phyloP scores from a whole-genome alignment of 2,329 filamentous ascomycete species.

The Monosporascus sp. region DNA sequence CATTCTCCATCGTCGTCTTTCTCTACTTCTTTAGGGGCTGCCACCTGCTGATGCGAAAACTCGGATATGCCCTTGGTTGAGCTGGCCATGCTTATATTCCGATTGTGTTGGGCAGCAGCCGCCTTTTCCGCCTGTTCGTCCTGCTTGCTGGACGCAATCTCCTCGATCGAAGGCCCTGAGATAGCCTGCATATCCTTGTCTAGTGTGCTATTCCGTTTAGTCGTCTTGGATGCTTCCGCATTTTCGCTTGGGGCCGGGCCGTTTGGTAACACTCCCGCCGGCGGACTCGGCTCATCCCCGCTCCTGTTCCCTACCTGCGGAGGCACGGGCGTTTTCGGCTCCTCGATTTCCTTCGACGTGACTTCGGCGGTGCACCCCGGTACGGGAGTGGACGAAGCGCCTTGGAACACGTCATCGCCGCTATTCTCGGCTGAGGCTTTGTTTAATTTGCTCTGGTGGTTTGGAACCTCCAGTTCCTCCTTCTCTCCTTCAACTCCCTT shows the following conservation, averaged over 20 bases:
- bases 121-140: constrained; percentile 17
- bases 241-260: constrained; percentile 5
- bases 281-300: background rate
- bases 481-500: constrained; percentile 3
- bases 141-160: constrained; percentile 24
- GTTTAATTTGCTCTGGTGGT: constrained; percentile 11
- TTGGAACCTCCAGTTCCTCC: constrained; percentile 11
- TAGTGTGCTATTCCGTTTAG: constrained; percentile 13
- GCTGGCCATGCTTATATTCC: constrained; percentile 36
- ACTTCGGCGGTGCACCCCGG: constrained; percentile 7
- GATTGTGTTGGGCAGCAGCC: constrained; percentile 26
- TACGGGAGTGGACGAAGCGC: constrained; percentile 27
- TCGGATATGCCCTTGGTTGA: constrained; percentile 55
- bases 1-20: constrained; percentile 61
- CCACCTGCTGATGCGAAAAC: constrained; percentile 84
- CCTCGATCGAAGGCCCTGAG: constrained; percentile 25
- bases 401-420: constrained; percentile 36
- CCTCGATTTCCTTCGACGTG: constrained; percentile 11
- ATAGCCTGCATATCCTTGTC: constrained; percentile 21
- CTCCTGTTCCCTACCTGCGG: constrained; percentile 10
- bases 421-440: constrained; percentile 26
- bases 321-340: constrained; percentile 19
- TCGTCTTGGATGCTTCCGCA: constrained; percentile 2
- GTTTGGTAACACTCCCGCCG: constrained; percentile 5
- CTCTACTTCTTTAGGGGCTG: constrained; percentile 50